These are phyloP conservation scores for Neurospora sp. DNA, from an alignment of 2,329 filamentous ascomycete genomes.

Conservation along the genomic window DNA sequence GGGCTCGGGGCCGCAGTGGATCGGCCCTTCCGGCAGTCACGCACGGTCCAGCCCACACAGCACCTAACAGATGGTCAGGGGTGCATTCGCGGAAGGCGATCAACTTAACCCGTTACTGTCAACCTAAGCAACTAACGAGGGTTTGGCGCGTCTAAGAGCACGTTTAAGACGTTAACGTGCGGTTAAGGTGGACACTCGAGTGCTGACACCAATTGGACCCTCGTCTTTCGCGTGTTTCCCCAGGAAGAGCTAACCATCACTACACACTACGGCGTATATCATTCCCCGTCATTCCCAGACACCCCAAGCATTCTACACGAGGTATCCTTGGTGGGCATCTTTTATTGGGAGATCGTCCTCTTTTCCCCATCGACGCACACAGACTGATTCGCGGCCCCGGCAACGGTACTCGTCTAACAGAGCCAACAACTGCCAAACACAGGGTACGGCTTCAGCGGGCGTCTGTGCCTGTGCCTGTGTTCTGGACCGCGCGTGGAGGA, in stretches of 20 bases:
- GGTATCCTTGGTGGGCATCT: background rate
- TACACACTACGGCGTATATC: background rate
- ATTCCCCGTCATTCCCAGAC: background rate
- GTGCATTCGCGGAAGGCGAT: background rate
- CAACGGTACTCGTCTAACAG: background rate
- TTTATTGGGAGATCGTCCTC: background rate
- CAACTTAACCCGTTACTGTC: background rate
- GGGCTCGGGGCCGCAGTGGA: background rate
- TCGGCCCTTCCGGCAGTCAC: background rate
- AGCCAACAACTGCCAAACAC: background rate
- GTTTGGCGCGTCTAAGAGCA: constrained; percentile 5
- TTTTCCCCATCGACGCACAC: background rate
- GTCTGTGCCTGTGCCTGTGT: background rate
- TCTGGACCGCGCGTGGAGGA: background rate
- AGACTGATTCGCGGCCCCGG: background rate
- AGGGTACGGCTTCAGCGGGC: background rate
- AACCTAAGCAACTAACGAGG: constrained; percentile 11
- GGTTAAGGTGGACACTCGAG: background rate
- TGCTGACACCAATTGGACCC: background rate
- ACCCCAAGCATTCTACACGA: background rate
- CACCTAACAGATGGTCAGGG: background rate
- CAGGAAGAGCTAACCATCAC: background rate
- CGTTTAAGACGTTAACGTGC: background rate
- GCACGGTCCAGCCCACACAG: background rate
- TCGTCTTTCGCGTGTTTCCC: background rate